Percentiles rank a stretch among this genome's conserved stretches.
These are phyloP conservation scores for Rhizopus microsporus DNA, from an alignment of 371 early-diverging fungal genomes.

Conservation along the genomic window DNA sequence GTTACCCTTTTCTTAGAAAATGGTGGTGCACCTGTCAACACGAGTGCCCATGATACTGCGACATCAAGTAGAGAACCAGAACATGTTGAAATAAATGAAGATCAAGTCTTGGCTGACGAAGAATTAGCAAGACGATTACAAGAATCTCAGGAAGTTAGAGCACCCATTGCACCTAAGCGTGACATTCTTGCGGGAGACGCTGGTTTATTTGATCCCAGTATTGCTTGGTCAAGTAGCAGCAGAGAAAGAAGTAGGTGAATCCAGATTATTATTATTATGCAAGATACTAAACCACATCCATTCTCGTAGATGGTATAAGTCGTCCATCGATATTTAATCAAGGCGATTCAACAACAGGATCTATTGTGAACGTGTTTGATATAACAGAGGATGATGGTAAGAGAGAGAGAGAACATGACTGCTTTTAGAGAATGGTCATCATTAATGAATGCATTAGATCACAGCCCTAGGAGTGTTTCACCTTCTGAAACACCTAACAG, in stretches of 20 bases:
- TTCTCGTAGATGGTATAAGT: conserved; percentile 2
- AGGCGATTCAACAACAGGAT: conserved; percentile 49
- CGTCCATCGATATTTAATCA: conserved; percentile 49
- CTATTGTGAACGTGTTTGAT: conserved; percentile 29
- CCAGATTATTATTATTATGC: neutral
- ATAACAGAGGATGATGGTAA: conserved; percentile 19
- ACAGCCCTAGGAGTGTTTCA: conserved; percentile 8
- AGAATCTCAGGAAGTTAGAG: conserved; percentile 58
- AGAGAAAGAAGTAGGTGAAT: neutral
- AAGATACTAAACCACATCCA: neutral
- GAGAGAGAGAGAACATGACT: neutral
- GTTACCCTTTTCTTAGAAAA: conserved; percentile 42
- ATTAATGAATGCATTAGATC: neutral
- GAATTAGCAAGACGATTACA: conserved; percentile 57
- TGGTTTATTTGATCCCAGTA: conserved; percentile 2
- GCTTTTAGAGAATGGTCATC: neutral
- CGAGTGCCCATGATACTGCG: conserved; percentile 1
- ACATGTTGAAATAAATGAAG: conserved; percentile 5
- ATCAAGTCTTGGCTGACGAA: conserved; percentile 42
- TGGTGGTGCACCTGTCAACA: conserved; percentile 20
- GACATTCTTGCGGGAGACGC: conserved; percentile 68
- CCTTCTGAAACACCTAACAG: conserved; percentile 12
- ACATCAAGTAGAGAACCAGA: conserved; percentile 7
- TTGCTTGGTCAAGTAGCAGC: conserved; percentile 1
- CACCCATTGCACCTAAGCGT: conserved; percentile 76